Base-by-base conservation (phyloP, 768 basidiomycete species). In the Tylopilus cervinicoccineus region DNA sequence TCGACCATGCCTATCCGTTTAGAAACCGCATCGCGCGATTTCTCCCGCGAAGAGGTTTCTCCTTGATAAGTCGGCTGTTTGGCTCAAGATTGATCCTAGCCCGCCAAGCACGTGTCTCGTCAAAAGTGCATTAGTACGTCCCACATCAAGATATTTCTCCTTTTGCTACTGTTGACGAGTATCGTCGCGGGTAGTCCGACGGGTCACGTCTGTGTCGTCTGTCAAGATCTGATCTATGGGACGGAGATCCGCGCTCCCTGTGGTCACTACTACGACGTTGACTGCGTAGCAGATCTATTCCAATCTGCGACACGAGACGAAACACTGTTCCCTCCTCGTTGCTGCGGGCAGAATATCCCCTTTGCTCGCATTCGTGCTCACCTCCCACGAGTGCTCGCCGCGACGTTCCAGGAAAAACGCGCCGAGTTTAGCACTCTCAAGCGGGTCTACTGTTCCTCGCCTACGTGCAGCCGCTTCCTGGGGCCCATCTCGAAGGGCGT, bases 301-400 rank as follows among this genome's bases (percentile, higher is more conserved):
- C 50, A 65, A 43, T 50, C 61, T 13, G 61, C 72, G 1, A 64
- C 59, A 5, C 53, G 47, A 17, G 74, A 75, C 53, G 74, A 74
- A 48, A 57, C 65, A 1, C 64, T 75, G 24, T 72, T 63, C 52
- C 73, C 72, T 4, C 72, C 73, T 26, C 65, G 66, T 22, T 74
- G 73, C 51, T 74, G 73, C 50, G 52, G 62, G 27, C 56, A 56
- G 26, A 49, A 51, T 8, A 69, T 75, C 19, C 53, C 68, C 26
- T 37, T 66, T 28, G 11, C 28, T 12, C 51, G 51, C 2, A 65
- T 71, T 22, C 51, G 39, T 26, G 34, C 38, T 3, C 61, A 70
- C 44, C 51, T 73, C 24, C 22, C 59, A 5, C 50, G 45, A 17
- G 31, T 26, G 0, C 55, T 67, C 16, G 5, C 60, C 14, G 19